Percentiles rank a stretch among this genome's conserved stretches.
Evolutionary conservation across 1,139 yeast species (phyloP).

Genomic region (Candida neerlandica): DNA sequence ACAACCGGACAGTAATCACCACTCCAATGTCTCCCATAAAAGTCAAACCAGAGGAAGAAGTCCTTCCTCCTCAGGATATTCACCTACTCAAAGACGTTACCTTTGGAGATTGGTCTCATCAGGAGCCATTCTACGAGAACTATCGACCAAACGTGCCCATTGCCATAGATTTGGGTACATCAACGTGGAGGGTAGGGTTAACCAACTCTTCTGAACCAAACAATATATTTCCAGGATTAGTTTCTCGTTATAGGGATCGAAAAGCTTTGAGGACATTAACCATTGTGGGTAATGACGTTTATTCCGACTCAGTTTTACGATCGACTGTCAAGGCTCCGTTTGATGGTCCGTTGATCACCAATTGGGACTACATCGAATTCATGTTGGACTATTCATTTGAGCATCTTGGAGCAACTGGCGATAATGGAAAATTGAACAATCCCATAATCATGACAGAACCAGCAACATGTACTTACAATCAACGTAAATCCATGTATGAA

Average conservation of each 20-base stretch:
- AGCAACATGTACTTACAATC: constrained; percentile 68
- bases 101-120: constrained; percentile 9
- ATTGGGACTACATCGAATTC: constrained; percentile 89
- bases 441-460: constrained; percentile 86
- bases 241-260: constrained; percentile 79
- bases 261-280: constrained; percentile 65
- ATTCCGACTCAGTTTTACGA: constrained; percentile 67
- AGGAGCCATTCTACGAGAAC: constrained; percentile 55
- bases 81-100: constrained; percentile 52
- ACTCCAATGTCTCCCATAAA: constrained; percentile 23
- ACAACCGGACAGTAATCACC: not conserved
- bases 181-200: constrained; percentile 71
- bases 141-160: constrained; percentile 68
- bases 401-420: constrained; percentile 68
- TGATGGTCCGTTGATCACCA: constrained; percentile 83
- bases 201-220: constrained; percentile 56
- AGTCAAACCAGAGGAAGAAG: constrained; percentile 25
- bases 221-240: constrained; percentile 66
- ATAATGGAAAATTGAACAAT: constrained; percentile 59
- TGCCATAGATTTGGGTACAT: constrained; percentile 80
- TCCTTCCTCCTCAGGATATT: constrained; percentile 51
- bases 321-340: constrained; percentile 76
- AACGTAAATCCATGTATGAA: constrained; percentile 76
- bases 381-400: constrained; percentile 82
- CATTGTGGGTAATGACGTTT: constrained; percentile 81